phyloP scores from a whole-genome alignment of 129 eudicot species.

The Centrapalus pauciflorus region DNA sequence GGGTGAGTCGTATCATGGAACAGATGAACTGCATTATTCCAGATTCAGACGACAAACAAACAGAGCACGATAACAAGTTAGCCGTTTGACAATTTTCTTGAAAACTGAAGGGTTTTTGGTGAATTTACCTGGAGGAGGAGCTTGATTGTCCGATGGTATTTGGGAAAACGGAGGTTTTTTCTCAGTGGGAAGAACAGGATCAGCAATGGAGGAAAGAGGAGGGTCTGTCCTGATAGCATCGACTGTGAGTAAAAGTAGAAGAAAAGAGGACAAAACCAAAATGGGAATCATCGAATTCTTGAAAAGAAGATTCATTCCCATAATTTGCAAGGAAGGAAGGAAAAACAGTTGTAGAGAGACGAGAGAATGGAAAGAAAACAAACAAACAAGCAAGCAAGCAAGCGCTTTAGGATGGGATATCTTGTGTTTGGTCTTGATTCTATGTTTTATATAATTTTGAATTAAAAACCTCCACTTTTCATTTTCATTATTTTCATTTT shows the following conservation, averaged over 20 bases:
- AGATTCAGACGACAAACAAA: neutral
- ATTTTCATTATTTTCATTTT: neutral
- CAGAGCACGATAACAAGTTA: neutral
- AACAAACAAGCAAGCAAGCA: too few relatives aligned
- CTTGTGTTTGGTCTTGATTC: conserved; percentile 14
- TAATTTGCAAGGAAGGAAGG: conserved; percentile 10
- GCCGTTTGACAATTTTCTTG: neutral
- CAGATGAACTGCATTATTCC: neutral
- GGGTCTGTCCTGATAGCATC: conserved; percentile 47
- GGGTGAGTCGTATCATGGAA: conserved; percentile 8
- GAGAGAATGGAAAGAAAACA: neutral
- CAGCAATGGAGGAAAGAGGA: conserved; percentile 45
- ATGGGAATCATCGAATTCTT: conserved; percentile 42
- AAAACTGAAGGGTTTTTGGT: neutral
- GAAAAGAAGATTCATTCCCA: conserved; percentile 36
- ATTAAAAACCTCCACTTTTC: neutral
- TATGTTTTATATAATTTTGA: neutral
- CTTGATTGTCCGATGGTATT: conserved; percentile 34
- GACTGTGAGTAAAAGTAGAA: conserved; percentile 27
- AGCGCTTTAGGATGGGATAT: neutral
- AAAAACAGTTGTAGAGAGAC: conserved; percentile 5
- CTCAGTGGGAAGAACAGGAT: conserved; percentile 80
- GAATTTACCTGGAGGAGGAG: conserved; percentile 66
- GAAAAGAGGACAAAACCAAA: conserved; percentile 36
- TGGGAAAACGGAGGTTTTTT: conserved; percentile 68